phyloP scores from a whole-genome alignment of 148 eudicot genomes.

The Chenopodium suecicum region DNA sequence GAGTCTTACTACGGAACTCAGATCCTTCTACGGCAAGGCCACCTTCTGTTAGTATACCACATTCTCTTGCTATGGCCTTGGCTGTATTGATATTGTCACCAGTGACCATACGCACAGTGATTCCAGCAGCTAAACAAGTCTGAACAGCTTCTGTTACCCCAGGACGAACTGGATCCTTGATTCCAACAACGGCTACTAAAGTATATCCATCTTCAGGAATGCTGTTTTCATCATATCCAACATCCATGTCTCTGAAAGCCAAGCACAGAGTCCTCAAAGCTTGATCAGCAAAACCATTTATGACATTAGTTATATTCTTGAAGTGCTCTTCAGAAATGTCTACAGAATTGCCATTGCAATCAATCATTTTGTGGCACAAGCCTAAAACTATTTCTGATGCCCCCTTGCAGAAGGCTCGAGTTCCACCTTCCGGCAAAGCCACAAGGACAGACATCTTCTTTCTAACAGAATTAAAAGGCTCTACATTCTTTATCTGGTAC shows the following conservation, averaged over 20 bases:
- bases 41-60: constrained; percentile 73
- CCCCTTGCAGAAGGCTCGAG: constrained; percentile 86
- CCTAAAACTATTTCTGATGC: constrained; percentile 81
- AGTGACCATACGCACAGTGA: constrained; percentile 92
- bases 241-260: constrained; percentile 64
- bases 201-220: constrained; percentile 75
- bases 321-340: constrained; percentile 52
- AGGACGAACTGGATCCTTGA: constrained; percentile 93
- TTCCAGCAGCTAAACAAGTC: constrained; percentile 90
- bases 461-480: constrained; percentile 86
- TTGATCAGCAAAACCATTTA: constrained; percentile 64
- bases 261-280: constrained; percentile 90
- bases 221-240: constrained; percentile 30
- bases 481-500: constrained; percentile 49
- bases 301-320: constrained; percentile 39
- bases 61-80: constrained; percentile 93
- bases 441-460: constrained; percentile 89
- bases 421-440: constrained; percentile 63
- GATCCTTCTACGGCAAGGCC: constrained; percentile 90
- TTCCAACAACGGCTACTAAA: constrained; percentile 76
- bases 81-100: constrained; percentile 98
- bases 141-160: constrained; percentile 79
- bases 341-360: constrained; percentile 48
- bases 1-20: constrained; percentile 52
- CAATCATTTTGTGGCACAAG: constrained; percentile 62